Evolutionary conservation across 1,139 yeast species (phyloP).

Genomic region (Candida freyschussii): DNA sequence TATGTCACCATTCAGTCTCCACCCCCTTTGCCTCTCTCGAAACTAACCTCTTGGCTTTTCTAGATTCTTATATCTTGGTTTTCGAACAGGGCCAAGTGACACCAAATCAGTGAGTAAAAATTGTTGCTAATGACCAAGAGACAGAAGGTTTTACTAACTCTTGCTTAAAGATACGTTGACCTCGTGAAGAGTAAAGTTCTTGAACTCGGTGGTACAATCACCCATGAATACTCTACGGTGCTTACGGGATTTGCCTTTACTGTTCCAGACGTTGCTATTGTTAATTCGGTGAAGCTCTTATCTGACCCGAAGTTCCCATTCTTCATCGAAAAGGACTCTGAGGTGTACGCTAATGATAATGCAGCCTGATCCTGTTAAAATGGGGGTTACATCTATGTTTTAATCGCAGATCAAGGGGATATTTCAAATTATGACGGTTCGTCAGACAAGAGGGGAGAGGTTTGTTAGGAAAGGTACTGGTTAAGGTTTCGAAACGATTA

Average conservation of each 20-base stretch:
- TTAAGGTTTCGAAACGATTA: no score
- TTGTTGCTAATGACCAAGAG: not conserved
- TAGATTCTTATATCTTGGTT: constrained; percentile 23
- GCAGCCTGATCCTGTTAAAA: not conserved
- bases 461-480: no score
- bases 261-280: constrained; percentile 24
- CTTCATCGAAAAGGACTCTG: constrained; percentile 35
- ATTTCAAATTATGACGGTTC: not conserved
- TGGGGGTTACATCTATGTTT: not conserved
- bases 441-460: no score
- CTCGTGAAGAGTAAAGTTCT: constrained; percentile 29
- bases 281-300: constrained; percentile 17
- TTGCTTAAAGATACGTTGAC: constrained; percentile 18
- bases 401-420: not conserved
- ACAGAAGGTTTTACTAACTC: constrained; percentile 1
- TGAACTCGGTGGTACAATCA: constrained; percentile 34
- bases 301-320: constrained; percentile 33
- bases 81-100: constrained; percentile 26
- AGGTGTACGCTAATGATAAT: constrained; percentile 22
- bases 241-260: constrained; percentile 36
- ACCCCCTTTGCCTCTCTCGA: no score
- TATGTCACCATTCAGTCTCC: constrained; percentile 5
- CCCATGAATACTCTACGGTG: constrained; percentile 35
- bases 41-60: constrained; percentile 4
- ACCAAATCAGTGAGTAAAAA: constrained; percentile 20